These are phyloP conservation scores for Tothia fuscella DNA, from an alignment of 2,329 filamentous ascomycete species.

Conservation along the genomic window DNA sequence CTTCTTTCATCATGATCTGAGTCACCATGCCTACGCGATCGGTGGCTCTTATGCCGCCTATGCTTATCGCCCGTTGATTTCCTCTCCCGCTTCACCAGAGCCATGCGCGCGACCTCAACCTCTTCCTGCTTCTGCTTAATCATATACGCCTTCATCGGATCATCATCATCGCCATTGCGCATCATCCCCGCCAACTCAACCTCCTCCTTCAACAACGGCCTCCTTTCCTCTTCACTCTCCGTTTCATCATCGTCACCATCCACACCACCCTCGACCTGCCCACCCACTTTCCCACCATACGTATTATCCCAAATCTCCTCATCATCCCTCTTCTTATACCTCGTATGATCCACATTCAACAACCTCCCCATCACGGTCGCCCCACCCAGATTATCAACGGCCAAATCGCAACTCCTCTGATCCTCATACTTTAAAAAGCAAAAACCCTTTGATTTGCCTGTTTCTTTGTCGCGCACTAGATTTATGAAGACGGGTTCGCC, in stretches of 20 bases:
- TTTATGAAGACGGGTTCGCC: constrained; percentile 92
- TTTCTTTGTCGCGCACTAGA: constrained; percentile 86
- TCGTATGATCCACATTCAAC: constrained; percentile 79
- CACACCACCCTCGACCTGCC: constrained; percentile 18
- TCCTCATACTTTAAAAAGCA: constrained; percentile 98
- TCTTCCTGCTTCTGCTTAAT: constrained; percentile 88
- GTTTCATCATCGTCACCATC: constrained; percentile 31
- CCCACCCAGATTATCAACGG: constrained; percentile 90
- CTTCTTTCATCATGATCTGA: background rate
- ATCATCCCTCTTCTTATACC: constrained; percentile 81
- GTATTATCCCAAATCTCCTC: constrained; percentile 34
- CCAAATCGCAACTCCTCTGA: constrained; percentile 87
- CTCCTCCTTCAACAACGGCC: constrained; percentile 69
- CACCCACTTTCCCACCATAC: constrained; percentile 1
- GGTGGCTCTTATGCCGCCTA: constrained; percentile 3
- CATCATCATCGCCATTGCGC: constrained; percentile 78
- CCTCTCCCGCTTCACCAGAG: constrained; percentile 1
- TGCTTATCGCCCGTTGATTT: constrained; percentile 2
- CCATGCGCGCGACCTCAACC: constrained; percentile 17
- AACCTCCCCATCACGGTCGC: constrained; percentile 69
- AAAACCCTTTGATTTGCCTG: constrained; percentile 88
- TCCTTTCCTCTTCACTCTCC: constrained; percentile 29
- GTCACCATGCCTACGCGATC: constrained; percentile 1
- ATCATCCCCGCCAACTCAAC: constrained; percentile 64
- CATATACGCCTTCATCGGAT: constrained; percentile 91